A percentile compares a stretch with the other conserved stretches of the same genome.
phyloP scores from a whole-genome alignment of 2,329 filamentous ascomycete genomes.

The Cladosporium velox region DNA sequence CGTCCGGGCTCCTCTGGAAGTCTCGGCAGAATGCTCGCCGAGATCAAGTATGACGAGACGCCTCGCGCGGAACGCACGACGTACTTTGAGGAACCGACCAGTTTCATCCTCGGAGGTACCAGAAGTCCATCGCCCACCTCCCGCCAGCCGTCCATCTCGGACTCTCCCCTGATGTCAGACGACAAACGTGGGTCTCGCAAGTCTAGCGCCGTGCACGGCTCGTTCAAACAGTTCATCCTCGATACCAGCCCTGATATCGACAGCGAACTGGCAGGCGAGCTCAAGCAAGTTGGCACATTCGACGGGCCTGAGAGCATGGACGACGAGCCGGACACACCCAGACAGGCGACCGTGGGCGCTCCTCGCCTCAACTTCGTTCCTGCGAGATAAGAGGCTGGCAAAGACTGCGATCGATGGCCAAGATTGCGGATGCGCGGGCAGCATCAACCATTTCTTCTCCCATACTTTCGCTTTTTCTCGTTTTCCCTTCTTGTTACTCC shows the following conservation, averaged over 20 bases:
- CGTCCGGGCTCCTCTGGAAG: conserved; percentile 44
- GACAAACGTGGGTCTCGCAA: background rate
- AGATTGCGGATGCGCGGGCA: background rate
- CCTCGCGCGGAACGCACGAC: conserved; percentile 44
- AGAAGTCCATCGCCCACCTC: conserved; percentile 5
- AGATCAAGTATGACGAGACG: conserved; percentile 49
- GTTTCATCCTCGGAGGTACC: background rate
- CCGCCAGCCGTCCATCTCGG: background rate
- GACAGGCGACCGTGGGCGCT: conserved; percentile 12
- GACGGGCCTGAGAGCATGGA: background rate
- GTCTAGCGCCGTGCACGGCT: background rate
- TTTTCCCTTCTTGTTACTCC: background rate
- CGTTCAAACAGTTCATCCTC: conserved; percentile 15
- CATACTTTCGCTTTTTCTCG: background rate
- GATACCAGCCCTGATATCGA: conserved; percentile 12
- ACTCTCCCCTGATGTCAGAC: background rate
- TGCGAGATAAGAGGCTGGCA: background rate
- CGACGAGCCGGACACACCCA: conserved; percentile 12
- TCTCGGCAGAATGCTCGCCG: conserved; percentile 46
- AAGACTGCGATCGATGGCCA: too few relatives aligned
- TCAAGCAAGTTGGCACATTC: conserved; percentile 6
- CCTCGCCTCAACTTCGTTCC: background rate
- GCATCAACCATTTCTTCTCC: background rate
- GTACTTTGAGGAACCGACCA: conserved; percentile 32
- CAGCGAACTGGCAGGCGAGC: conserved; percentile 3